Evolutionary conservation across 805 yeast genomes (phyloP).

Genomic region (Tetrapisispora taiwanensis): DNA sequence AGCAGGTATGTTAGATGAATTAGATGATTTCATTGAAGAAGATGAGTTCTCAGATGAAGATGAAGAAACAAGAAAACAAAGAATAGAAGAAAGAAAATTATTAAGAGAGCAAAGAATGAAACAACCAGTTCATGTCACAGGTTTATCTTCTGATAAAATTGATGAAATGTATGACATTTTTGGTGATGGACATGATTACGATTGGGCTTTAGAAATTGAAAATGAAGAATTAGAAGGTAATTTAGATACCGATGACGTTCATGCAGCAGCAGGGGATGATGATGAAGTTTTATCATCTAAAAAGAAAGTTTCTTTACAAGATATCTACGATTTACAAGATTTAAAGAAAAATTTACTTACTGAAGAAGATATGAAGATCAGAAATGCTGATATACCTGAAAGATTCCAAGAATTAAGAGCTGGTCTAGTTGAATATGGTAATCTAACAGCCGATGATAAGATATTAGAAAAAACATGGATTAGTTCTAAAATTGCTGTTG

Average conservation of each 20-base stretch:
- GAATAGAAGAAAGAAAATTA: slow-evolving; percentile 25
- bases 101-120: slow-evolving; percentile 37
- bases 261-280: slow-evolving; percentile 12
- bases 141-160: slow-evolving; percentile 76
- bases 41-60: slow-evolving; percentile 89
- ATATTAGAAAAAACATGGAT: slow-evolving; percentile 73
- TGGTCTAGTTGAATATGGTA: slow-evolving; percentile 54
- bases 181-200: slow-evolving; percentile 95
- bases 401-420: slow-evolving; percentile 71
- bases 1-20: slow-evolving; percentile 54
- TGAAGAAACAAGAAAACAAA: slow-evolving; percentile 37
- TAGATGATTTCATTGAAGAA: slow-evolving; percentile 95
- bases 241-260: slow-evolving; percentile 15
- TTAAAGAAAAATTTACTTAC: slow-evolving; percentile 84
- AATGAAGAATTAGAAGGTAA: slow-evolving; percentile 38
- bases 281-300: slow-evolving; percentile 24
- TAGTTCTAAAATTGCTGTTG: slow-evolving; percentile 48
- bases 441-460: slow-evolving; percentile 56
- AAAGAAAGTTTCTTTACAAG: slow-evolving; percentile 49
- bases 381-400: slow-evolving; percentile 85
- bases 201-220: slow-evolving; percentile 85
- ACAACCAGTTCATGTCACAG: slow-evolving; percentile 47
- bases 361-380: slow-evolving; percentile 79
- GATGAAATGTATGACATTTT: slow-evolving; percentile 91
- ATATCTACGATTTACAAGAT: slow-evolving; percentile 92